Evolutionary conservation across 345 rosid species (phyloP).

Genomic region (Mercurialis annua): DNA sequence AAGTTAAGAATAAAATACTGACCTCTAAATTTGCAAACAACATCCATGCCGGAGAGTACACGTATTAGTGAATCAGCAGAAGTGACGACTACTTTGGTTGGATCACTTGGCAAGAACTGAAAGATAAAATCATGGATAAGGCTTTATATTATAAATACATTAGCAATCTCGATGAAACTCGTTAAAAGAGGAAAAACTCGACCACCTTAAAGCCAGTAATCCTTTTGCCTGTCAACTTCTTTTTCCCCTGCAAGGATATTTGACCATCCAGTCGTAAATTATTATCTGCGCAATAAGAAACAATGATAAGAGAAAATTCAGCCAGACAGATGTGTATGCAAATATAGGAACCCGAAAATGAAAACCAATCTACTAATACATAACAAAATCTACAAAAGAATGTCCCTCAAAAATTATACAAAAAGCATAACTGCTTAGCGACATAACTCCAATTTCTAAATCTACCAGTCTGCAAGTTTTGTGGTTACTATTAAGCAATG

Average conservation of each 20-base stretch:
- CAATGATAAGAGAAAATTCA: conserved; percentile 5
- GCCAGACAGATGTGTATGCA: background rate
- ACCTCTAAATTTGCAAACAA: conserved; percentile 67
- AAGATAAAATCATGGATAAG: conserved; percentile 15
- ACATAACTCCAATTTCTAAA: background rate
- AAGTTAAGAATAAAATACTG: conserved; percentile 11
- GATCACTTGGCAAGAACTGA: conserved; percentile 60
- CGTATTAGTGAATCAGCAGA: conserved; percentile 69
- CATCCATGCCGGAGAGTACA: conserved; percentile 43
- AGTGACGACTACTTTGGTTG: conserved; percentile 61
- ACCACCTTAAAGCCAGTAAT: conserved; percentile 71
- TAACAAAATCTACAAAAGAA: background rate
- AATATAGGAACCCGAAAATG: background rate
- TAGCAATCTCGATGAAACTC: background rate
- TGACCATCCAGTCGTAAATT: conserved; percentile 45
- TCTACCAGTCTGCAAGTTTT: background rate
- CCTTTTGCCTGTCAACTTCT: conserved; percentile 62
- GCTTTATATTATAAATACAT: conserved; percentile 6
- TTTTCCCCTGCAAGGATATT: conserved; percentile 56
- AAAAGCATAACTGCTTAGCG: background rate
- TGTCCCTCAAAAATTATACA: background rate
- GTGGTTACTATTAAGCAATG: background rate
- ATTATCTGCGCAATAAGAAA: conserved; percentile 42
- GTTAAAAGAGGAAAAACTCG: background rate
- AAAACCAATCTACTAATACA: background rate